A percentile compares a stretch with the other conserved stretches of the same genome.
Conservation (phyloP, 805 yeast species). For the Zygosaccharomyces bisporus region DNA sequence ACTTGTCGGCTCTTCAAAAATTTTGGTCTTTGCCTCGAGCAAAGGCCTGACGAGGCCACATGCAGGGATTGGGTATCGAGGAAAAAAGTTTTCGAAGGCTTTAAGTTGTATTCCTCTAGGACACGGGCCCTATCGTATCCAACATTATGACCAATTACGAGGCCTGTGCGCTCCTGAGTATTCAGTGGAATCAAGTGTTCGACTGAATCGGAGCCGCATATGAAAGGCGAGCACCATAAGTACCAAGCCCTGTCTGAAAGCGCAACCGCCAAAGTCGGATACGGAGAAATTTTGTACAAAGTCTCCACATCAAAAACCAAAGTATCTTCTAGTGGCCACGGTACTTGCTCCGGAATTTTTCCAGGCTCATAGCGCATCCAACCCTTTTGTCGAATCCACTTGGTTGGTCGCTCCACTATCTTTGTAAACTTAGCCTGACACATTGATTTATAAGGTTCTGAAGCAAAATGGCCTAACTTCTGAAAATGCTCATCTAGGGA, state of each 20-base stretch:
- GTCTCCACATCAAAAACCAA: slow-evolving; percentile 90
- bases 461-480: slow-evolving; percentile 55
- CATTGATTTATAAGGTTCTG: slow-evolving; percentile 55
- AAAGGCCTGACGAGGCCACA: slow-evolving; percentile 85
- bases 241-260: slow-evolving; percentile 80
- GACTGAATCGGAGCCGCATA: slow-evolving; percentile 44
- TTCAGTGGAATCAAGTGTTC: slow-evolving; percentile 79
- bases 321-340: slow-evolving; percentile 65
- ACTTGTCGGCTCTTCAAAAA: slow-evolving; percentile 59
- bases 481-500: slow-evolving; percentile 83
- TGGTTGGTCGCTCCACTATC: slow-evolving; percentile 41
- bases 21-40: slow-evolving; percentile 81
- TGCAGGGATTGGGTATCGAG: slow-evolving; percentile 93
- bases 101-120: slow-evolving; percentile 72
- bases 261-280: slow-evolving; percentile 79
- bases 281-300: slow-evolving; percentile 67
- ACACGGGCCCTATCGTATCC: slow-evolving; percentile 88
- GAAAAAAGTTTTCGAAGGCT: slow-evolving; percentile 66
- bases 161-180: slow-evolving; percentile 43
- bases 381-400: slow-evolving; percentile 64
- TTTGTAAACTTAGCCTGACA: slow-evolving; percentile 45
- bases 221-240: slow-evolving; percentile 87
- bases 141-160: slow-evolving; percentile 86
- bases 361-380: slow-evolving; percentile 74
- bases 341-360: slow-evolving; percentile 51